Evolutionary conservation across 768 basidiomycete genomes (phyloP), one percentile per base, ranked within the genome.

Genomic region (Tulasnella sp.): DNA sequence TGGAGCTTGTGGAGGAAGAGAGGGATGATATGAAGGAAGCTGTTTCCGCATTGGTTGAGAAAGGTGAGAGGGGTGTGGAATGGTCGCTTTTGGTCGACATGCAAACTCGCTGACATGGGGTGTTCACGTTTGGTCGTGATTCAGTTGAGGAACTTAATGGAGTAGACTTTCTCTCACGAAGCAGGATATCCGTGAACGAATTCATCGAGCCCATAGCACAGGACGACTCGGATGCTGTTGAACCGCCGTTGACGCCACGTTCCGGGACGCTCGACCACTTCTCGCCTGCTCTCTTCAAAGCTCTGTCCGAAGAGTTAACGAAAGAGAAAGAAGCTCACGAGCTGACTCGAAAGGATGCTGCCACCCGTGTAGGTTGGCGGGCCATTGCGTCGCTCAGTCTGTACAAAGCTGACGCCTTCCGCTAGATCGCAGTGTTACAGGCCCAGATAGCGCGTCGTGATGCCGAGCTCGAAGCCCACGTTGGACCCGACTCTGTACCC

Each of bases 81-180:
- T 0, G 31, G 9, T 42, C 38, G 73, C n/a, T 2, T 19, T 74
- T 36, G 24, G 38, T 74, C 39, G 38, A 21, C 16, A 58, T 24
- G 14, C 24, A 7, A 12, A 38, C 16, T 39, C 14, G 40, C 77
- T 68, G 68, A 40, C 24, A n/a, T n/a, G 24, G 73, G 5, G 24
- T 42, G 73, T 48, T 68, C 38, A 40, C 21, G 34, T 78, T 44
- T 78, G 39, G 48, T 71, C 34, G 19, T 36, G 31, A 31, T 31
- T 7, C 73, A 79, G 78, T 79, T n/a, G 78, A 79, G n/a, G 42
- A 58, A 58, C 21, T 71, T 19, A 79, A 79, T 36, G 73, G 73
- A 16, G 40, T 75, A 31, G 42, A 75, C 39, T 75, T 75, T 79
- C 62, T 79, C 24, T 62, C 78, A 36, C 78, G 48, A 31, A 75